phyloP scores from a whole-genome alignment of 225 moss, liverwort and hornwort genomes.

The Polytrichum formosum region DNA sequence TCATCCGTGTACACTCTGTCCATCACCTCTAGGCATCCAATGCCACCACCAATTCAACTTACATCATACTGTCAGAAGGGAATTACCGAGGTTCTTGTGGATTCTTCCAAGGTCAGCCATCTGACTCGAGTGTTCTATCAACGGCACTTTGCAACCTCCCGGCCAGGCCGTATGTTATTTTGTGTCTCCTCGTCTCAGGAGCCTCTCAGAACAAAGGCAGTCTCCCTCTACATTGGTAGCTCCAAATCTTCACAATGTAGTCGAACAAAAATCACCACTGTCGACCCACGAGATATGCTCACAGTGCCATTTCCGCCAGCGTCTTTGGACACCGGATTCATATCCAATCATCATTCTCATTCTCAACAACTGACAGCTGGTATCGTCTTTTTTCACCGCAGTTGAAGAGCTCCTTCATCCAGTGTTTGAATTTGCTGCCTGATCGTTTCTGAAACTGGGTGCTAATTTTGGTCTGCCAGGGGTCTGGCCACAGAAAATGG shows the following conservation, averaged over 20 bases:
- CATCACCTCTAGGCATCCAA: background rate
- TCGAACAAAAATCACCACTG: background rate
- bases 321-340: background rate
- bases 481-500: too few relatives aligned
- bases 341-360: background rate
- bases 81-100: background rate
- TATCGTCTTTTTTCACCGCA: background rate
- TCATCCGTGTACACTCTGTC: background rate
- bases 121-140: too few relatives aligned
- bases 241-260: background rate
- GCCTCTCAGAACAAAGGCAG: slow-evolving; percentile 1
- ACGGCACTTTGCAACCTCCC: background rate
- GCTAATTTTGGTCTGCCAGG: too few relatives aligned
- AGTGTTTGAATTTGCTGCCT: background rate
- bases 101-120: background rate
- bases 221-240: background rate
- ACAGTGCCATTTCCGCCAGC: background rate
- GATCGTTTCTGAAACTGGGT: background rate
- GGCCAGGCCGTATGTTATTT: background rate
- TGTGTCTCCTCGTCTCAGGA: slow-evolving; percentile 8
- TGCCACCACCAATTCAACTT: background rate
- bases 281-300: background rate
- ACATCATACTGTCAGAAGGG: background rate
- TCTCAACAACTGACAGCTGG: slow-evolving; percentile 3
- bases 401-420: background rate